A percentile compares a stretch with the other conserved stretches of the same genome.
phyloP scores from a whole-genome alignment of 371 early-diverging fungal genomes.

The Modicella reniformis region DNA sequence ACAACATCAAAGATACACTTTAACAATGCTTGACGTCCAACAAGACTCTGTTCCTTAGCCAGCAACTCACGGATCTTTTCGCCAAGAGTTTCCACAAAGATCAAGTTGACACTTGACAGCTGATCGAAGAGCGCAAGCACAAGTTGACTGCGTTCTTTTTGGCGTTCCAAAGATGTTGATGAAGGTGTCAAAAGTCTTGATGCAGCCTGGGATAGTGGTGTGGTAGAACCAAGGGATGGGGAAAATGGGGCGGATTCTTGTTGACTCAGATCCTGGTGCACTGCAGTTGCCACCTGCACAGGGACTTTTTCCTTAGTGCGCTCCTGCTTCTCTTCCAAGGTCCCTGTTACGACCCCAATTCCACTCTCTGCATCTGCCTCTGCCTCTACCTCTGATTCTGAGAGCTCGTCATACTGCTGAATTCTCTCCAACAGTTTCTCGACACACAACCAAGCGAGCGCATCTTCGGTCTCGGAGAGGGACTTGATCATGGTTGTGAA shows the following conservation, averaged over 20 bases:
- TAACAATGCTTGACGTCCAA: slow-evolving; percentile 42
- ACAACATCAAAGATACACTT: slow-evolving; percentile 55
- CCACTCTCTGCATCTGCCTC: neutral
- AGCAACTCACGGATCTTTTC: slow-evolving; percentile 46
- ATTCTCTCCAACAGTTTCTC: slow-evolving; percentile 60
- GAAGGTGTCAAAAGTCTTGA: neutral
- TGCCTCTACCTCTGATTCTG: slow-evolving; percentile 9
- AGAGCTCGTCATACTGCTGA: slow-evolving; percentile 41
- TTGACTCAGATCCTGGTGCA: slow-evolving; percentile 35
- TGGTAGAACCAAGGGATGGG: slow-evolving; percentile 29
- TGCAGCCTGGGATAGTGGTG: neutral
- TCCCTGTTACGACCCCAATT: neutral
- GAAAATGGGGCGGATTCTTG: slow-evolving; percentile 26
- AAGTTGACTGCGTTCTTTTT: slow-evolving; percentile 51
- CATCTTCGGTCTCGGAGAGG: slow-evolving; percentile 68
- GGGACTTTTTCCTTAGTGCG: slow-evolving; percentile 10
- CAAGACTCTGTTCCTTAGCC: slow-evolving; percentile 33
- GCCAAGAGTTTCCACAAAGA: slow-evolving; percentile 53
- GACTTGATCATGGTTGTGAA: slow-evolving; percentile 68
- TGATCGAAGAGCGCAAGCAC: slow-evolving; percentile 56
- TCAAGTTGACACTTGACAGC: slow-evolving; percentile 51
- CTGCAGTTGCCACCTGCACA: slow-evolving; percentile 23
- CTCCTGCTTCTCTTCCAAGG: slow-evolving; percentile 10
- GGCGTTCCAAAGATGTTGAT: slow-evolving; percentile 13
- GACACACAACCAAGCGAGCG: slow-evolving; percentile 68